Base-by-base conservation (phyloP, 2,329 filamentous ascomycete genomes). In the Botrytis sinoallii region DNA sequence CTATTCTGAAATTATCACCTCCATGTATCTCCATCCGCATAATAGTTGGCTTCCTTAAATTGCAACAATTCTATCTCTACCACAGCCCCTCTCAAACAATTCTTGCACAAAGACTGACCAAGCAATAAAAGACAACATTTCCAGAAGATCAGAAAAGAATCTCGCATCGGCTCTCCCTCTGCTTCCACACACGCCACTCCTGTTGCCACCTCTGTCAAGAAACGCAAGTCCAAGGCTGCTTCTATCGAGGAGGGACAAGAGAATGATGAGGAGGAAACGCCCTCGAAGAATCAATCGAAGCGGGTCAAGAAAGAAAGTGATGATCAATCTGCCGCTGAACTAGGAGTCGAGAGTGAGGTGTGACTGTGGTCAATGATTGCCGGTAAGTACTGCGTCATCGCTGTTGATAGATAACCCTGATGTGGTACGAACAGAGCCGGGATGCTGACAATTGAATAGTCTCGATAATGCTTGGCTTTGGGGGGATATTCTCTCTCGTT, bases 61-160 rank as follows among this genome's bases (percentile, higher is more conserved):
- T 3, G 48, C 8, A 40, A 38, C 6, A 22, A 10, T 40, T 12
- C 8, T 40, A 20, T 7, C 25, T 55, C 32, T 29, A 38, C 3
- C 44, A n/a, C 7, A 20, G 38, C 35, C 25, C 18, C 9, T 14
- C 14, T 14, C 9, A 22, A 40, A 42, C 7, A 2, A 55, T 10
- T 3, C 8, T 32, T n/a, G 4, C 29, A 16, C 38, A 25, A 25
- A 12, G 35, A 40, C 63, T 67, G 32, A 57, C 29, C 74, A 75
- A 63, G 75, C 44, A 40, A 29, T 48, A 22, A 25, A 52, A 81
- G 80, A 18, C 80, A 81, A 70, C 80, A 80, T 64, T 81, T 78
- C 71, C 80, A 81, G 65, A 81, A 81, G 69, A 75, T 81, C 57
- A 77, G 78, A 65, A 76, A 77, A 46, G 73, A 76, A 69, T 64